Conservation (phyloP, 192 early-diverging fungal genomes). For the Neocallimastix lanati region DNA sequence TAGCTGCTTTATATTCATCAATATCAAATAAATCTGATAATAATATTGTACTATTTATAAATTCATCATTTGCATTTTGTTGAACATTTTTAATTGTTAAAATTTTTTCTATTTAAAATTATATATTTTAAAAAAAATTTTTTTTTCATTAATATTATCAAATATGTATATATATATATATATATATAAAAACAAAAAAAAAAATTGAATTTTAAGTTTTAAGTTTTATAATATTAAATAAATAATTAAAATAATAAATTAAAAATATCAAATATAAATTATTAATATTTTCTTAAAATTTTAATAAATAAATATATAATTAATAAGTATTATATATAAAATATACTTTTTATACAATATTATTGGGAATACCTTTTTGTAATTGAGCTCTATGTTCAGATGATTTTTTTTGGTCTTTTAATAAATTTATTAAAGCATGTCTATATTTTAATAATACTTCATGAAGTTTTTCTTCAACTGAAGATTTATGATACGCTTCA, state of each 20-base stretch:
- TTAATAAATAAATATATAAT: no score
- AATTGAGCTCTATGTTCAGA: background rate
- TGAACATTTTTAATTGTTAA: conserved; percentile 32
- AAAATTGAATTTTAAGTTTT: no score
- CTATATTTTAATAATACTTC: background rate
- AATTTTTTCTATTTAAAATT: background rate
- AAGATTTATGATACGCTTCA: background rate
- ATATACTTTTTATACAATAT: no score
- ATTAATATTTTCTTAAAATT: no score
- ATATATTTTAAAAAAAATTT: no score
- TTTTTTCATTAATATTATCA: no score
- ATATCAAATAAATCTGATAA: conserved; percentile 65
- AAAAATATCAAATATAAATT: no score
- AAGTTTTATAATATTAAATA: no score
- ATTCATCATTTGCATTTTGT: conserved; percentile 48
- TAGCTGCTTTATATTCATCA: conserved; percentile 55
- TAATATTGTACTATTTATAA: conserved; percentile 37
- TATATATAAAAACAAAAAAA: no score
- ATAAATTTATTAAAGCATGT: background rate
- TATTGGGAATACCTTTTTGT: background rate
- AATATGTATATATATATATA: no score
- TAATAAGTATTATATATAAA: no score
- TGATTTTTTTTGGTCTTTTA: background rate
- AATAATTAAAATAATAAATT: no score
- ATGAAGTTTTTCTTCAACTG: background rate